Evolutionary conservation across 1,139 yeast species (phyloP).

Genomic region (Suhomyces taliae): DNA sequence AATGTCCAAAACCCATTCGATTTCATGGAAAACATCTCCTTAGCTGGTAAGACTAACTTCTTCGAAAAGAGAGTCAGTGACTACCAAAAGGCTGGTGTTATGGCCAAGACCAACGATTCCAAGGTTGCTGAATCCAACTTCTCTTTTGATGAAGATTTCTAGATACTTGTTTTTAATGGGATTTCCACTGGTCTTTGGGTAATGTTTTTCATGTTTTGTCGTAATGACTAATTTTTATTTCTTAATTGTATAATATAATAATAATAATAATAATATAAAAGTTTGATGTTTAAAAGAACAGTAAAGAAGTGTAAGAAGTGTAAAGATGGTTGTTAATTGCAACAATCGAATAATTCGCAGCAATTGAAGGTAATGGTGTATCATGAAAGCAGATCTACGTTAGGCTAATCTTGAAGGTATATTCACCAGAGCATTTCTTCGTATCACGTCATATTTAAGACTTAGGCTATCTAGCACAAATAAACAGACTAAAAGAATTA

Average conservation of each 20-base stretch:
- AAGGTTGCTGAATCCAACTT: conserved; percentile 34
- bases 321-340: background rate
- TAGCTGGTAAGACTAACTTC: conserved; percentile 98
- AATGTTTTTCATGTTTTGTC: background rate
- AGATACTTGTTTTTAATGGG: conserved; percentile 12
- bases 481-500: no score
- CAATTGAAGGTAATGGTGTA: no score
- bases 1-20: conserved; percentile 93
- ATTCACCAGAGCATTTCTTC: no score
- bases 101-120: conserved; percentile 52
- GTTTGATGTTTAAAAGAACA: no score
- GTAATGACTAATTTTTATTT: background rate
- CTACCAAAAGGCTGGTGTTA: conserved; percentile 98
- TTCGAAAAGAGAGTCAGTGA: conserved; percentile 98
- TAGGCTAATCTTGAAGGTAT: no score
- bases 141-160: conserved; percentile 52
- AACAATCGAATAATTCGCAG: no score
- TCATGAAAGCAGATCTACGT: no score
- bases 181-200: background rate
- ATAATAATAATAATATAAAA: no score
- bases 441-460: no score
- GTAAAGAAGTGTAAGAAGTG: no score
- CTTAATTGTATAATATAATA: background rate
- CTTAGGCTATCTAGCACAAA: no score
- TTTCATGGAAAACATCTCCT: conserved; percentile 96